Evolutionary conservation across 202 grass and related monocot species (phyloP), one percentile per base, ranked within the genome.

Genomic region (Dendrocalamus latiflorus): DNA sequence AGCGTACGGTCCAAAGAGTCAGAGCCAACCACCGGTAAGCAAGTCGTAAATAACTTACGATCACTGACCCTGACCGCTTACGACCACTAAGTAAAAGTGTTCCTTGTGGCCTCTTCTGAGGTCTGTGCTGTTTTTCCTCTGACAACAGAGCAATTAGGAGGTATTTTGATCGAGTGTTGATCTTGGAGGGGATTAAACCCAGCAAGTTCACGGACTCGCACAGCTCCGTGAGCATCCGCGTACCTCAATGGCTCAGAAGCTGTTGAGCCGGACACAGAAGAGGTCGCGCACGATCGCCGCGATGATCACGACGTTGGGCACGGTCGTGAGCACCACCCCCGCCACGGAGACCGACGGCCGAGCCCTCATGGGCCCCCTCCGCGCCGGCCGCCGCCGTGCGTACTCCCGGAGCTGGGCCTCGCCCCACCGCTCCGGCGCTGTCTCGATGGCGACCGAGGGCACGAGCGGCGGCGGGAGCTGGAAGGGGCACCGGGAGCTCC

Each of bases 401-500:
- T 94, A 91, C 2, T 1, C 86, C 43, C 47, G 1, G 9, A 86
- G 79, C 55, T 94, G 73, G 26, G 64, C 70, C 25, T 79, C 56
- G 4, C 49, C 9, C 86, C 83, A 91, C 2, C 78, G 77, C 26
- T 92, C 69, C 2, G 92, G 87, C 6, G 86, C 73, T 3, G 64
- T 78, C 30, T 94, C 87, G 41, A 94, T 88, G 33, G 25, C 74
- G 9, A 42, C 53, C 8, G 78, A 86, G 21, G 83, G 73, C 14
- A 89, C 83, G 33, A 91, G 47, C 28, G 92, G 92, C 65, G 85
- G 85, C 81, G 85, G 92, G 56, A 83, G 64, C 84, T 88, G 89
- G 78, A 94, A 94, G 74, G 92, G 87, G 78, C 90, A 90, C 78
- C 75, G 78, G 34, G 81, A 92, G 21, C 92, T 82, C 90, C 90